Percentiles rank a stretch among this genome's conserved stretches.
Evolutionary conservation across 306 rosid genomes (phyloP).

Genomic region (Ormosia semicastrata): DNA sequence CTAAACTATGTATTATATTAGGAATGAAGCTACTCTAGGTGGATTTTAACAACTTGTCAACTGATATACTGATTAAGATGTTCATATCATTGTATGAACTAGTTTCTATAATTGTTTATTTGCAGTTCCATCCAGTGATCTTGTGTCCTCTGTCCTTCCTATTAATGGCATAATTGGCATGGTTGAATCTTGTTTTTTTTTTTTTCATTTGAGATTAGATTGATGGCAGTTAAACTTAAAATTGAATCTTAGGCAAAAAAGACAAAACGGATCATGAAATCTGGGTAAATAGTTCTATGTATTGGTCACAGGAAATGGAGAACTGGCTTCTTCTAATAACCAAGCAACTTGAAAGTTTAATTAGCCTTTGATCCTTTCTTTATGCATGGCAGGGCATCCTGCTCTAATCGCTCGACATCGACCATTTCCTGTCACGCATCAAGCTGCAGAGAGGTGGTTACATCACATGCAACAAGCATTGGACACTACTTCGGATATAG

Average conservation of each 20-base stretch:
- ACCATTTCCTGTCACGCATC: slow-evolving; percentile 70
- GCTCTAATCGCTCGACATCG: slow-evolving; percentile 85
- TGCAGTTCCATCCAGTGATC: no score
- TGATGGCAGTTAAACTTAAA: neutral
- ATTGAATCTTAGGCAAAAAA: no score
- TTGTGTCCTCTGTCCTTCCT: neutral
- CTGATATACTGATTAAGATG: neutral
- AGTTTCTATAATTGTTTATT: neutral
- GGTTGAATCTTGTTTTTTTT: neutral
- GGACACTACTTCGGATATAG: slow-evolving; percentile 57
- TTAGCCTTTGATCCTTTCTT: neutral
- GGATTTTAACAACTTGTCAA: neutral
- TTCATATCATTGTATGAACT: neutral
- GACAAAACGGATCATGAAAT: no score
- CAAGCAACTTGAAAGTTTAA: neutral
- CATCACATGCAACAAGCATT: slow-evolving; percentile 83
- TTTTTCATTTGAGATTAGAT: neutral
- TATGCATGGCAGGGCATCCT: slow-evolving; percentile 72
- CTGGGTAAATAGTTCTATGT: neutral
- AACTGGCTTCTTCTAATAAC: neutral
- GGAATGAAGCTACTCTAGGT: neutral
- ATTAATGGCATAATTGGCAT: neutral
- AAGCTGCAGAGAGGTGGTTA: slow-evolving; percentile 85
- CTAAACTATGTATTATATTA: neutral
- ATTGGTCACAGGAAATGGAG: neutral